These are phyloP conservation scores for Grosmannia penicillata DNA, from an alignment of 2,329 filamentous ascomycete genomes.

Conservation along the genomic window DNA sequence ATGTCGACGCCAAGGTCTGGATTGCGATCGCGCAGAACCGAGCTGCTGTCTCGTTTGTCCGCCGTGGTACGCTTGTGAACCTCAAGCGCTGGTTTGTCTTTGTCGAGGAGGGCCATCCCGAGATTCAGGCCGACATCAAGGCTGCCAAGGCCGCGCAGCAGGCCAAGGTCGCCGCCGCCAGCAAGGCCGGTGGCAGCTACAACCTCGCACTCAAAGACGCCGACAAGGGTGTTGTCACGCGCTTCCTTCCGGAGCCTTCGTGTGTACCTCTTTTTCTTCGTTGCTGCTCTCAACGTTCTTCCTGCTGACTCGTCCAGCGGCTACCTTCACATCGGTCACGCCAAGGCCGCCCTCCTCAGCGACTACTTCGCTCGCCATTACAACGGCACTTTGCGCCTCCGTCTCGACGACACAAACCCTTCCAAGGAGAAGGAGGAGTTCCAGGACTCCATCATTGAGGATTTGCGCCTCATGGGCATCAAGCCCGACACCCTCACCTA, in stretches of 20 bases:
- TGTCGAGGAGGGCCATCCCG: constrained; percentile 67
- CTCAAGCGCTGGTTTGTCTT: constrained; percentile 77
- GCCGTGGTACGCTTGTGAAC: constrained; percentile 63
- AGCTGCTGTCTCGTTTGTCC: constrained; percentile 66
- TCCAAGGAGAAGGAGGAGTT: constrained; percentile 95
- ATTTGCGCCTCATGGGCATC: constrained; percentile 82
- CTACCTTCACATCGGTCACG: constrained; percentile 90
- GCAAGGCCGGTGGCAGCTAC: constrained; percentile 73
- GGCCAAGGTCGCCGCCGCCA: constrained; percentile 52
- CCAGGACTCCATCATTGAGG: constrained; percentile 84
- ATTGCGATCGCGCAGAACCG: constrained; percentile 69
- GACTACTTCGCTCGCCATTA: constrained; percentile 96
- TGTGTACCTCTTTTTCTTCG: constrained; percentile 23
- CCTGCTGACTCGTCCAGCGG: constrained; percentile 25
- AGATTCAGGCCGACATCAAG: constrained; percentile 58
- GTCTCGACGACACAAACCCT: constrained; percentile 96
- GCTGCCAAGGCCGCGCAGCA: constrained; percentile 52
- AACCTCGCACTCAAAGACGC: constrained; percentile 76
- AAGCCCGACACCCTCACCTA: constrained; percentile 76
- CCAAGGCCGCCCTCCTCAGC: constrained; percentile 59
- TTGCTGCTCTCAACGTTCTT: constrained; percentile 5
- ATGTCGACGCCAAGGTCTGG: constrained; percentile 73
- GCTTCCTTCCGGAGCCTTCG: constrained; percentile 91
- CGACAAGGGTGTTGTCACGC: constrained; percentile 77
- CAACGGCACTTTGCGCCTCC: constrained; percentile 76